A percentile compares a stretch with the other conserved stretches of the same genome.
Evolutionary conservation across 495 filamentous ascomycete species (phyloP).

Genomic region (Xylaria grammica): DNA sequence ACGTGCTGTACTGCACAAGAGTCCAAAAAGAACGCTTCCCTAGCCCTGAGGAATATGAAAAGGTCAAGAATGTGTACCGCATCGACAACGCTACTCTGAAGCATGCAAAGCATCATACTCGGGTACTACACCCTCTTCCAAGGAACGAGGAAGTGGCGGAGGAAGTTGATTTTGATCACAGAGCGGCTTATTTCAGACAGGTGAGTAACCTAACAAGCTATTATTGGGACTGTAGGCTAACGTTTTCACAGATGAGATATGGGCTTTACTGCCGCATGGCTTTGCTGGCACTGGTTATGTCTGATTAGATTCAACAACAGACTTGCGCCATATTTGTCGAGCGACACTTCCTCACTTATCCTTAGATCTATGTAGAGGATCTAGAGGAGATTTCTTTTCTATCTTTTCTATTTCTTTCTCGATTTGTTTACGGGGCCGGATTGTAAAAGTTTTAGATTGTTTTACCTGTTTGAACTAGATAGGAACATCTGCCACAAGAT

Average conservation of each 20-base stretch:
- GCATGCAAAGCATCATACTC: slow-evolving; percentile 86
- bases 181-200: slow-evolving; percentile 98
- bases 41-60: slow-evolving; percentile 78
- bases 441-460: slow-evolving; percentile 10
- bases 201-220: slow-evolving; percentile 58
- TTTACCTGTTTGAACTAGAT: slow-evolving; percentile 26
- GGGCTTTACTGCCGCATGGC: slow-evolving; percentile 98
- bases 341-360: neutral
- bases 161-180: slow-evolving; percentile 96
- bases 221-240: slow-evolving; percentile 45
- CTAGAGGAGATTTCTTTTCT: neutral
- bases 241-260: slow-evolving; percentile 83
- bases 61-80: slow-evolving; percentile 83
- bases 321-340: neutral
- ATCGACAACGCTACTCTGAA: slow-evolving; percentile 90
- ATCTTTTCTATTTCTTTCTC: neutral
- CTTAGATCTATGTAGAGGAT: neutral
- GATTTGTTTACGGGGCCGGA: neutral
- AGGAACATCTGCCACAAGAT: slow-evolving; percentile 38
- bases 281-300: slow-evolving; percentile 89
- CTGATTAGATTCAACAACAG: slow-evolving; percentile 45
- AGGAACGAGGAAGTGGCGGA: slow-evolving; percentile 89
- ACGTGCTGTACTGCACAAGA: slow-evolving; percentile 94
- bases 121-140: slow-evolving; percentile 94
- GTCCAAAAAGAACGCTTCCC: slow-evolving; percentile 95